These are phyloP conservation scores for Xenosphaeropsis pyriputrescens DNA, from an alignment of 2,329 filamentous ascomycete genomes.

Conservation along the genomic window DNA sequence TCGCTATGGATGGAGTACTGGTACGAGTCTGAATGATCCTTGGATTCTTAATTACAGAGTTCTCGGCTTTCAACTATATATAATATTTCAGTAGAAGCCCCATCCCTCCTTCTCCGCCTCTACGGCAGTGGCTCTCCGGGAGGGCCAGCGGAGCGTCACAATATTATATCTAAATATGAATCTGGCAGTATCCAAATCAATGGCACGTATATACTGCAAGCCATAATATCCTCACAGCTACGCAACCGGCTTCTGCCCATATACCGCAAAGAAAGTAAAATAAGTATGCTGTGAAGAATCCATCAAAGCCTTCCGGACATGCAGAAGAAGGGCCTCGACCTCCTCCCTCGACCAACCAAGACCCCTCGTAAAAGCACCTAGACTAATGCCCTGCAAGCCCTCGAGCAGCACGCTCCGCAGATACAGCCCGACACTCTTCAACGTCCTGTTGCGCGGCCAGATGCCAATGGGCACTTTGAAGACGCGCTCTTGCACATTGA, in stretches of 20 bases:
- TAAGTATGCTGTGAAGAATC: conserved; percentile 13
- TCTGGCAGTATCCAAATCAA: no score
- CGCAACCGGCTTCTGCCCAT: conserved; percentile 3
- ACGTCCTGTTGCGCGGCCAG: conserved; percentile 25
- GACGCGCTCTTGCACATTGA: conserved; percentile 32
- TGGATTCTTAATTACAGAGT: no score
- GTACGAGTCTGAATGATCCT: no score
- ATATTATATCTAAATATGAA: no score
- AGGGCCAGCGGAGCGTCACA: no score
- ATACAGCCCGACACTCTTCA: conserved; percentile 35
- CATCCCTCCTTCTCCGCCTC: no score
- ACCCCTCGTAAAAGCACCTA: conserved; percentile 34
- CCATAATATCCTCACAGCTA: background rate
- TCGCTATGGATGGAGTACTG: no score
- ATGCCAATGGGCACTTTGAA: conserved; percentile 36
- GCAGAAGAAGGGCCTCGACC: conserved; percentile 31
- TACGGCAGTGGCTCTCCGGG: no score
- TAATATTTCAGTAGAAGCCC: no score
- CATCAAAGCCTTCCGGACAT: conserved; percentile 31
- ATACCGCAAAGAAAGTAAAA: conserved; percentile 3
- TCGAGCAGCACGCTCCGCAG: conserved; percentile 34
- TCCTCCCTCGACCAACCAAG: conserved; percentile 31
- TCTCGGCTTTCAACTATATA: no score
- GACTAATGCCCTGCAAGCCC: conserved; percentile 33
- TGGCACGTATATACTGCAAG: no score